These are phyloP conservation scores for Thielaviopsis musarum DNA, from an alignment of 2,329 filamentous ascomycete species.

Conservation along the genomic window DNA sequence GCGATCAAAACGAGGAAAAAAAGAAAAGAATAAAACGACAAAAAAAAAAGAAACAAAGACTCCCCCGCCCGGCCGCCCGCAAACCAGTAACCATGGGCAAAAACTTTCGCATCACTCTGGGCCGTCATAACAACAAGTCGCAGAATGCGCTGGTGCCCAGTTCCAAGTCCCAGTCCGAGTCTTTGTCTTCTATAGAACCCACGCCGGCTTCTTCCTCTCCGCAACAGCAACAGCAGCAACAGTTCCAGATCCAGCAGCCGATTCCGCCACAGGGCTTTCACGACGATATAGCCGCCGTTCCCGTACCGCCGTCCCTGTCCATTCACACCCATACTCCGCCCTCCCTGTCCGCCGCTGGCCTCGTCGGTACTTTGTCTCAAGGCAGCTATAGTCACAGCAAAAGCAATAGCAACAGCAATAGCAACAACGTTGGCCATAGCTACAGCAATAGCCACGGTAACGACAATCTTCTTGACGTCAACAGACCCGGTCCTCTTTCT, in stretches of 20 bases:
- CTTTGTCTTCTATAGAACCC: neutral
- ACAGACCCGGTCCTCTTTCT: neutral
- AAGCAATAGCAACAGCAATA: conserved; percentile 5
- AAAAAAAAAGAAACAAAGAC: neutral
- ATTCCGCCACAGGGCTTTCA: neutral
- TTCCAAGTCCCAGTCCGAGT: neutral
- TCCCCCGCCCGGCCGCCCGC: neutral
- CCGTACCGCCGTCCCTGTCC: neutral
- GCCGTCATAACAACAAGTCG: conserved; percentile 8
- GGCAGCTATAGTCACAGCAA: conserved; percentile 18
- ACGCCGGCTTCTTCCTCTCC: neutral
- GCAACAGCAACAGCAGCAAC: conserved; percentile 13
- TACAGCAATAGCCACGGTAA: neutral
- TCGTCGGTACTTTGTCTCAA: neutral
- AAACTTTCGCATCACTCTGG: conserved; percentile 2
- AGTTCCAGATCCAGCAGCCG: neutral
- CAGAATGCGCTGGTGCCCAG: conserved; percentile 6
- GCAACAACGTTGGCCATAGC: conserved; percentile 10
- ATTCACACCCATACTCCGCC: conserved; percentile 15
- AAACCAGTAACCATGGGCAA: conserved; percentile 2
- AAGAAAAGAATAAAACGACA: neutral
- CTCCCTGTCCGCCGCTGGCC: neutral
- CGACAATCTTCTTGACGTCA: neutral
- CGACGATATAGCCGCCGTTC: neutral
- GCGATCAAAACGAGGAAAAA: neutral